Conservation (phyloP, 2,329 filamentous ascomycete genomes). For the Helminthosporium solani region DNA sequence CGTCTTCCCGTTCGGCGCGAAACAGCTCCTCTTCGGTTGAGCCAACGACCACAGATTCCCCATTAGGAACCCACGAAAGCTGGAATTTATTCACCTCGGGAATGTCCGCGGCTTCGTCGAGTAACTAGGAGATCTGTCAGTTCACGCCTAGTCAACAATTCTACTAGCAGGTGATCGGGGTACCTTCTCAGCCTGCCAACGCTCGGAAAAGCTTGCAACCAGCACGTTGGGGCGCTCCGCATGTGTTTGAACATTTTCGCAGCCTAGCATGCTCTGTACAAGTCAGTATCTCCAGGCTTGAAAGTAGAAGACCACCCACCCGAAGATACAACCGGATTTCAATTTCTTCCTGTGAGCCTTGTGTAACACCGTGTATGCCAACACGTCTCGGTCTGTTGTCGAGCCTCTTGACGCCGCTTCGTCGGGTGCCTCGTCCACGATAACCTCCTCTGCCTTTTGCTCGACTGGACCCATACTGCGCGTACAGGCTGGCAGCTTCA, state of each 20-base stretch:
- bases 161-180: background rate
- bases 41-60: background rate
- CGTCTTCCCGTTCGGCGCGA: background rate
- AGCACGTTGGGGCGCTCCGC: conserved; percentile 41
- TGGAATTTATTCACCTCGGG: conserved; percentile 66
- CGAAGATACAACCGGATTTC: conserved; percentile 69
- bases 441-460: conserved; percentile 18
- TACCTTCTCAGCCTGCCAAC: conserved; percentile 64
- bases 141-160: too few species aligned
- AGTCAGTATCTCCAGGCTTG: background rate
- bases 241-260: conserved; percentile 42
- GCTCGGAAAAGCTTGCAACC: conserved; percentile 47
- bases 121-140: conserved; percentile 41
- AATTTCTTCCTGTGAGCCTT: conserved; percentile 65
- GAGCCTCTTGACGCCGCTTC: conserved; percentile 60
- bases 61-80: conserved; percentile 60
- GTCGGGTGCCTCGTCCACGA: conserved; percentile 8
- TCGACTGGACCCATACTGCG: conserved; percentile 53
- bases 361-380: conserved; percentile 63
- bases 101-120: conserved; percentile 58
- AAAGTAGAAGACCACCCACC: conserved; percentile 19
- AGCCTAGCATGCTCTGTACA: conserved; percentile 38
- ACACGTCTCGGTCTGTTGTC: conserved; percentile 75
- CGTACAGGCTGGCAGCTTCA: conserved; percentile 65
- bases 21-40: conserved; percentile 1